These are phyloP conservation scores for Kwoniella dendrophila DNA, from an alignment of 768 basidiomycete genomes.

Conservation along the genomic window DNA sequence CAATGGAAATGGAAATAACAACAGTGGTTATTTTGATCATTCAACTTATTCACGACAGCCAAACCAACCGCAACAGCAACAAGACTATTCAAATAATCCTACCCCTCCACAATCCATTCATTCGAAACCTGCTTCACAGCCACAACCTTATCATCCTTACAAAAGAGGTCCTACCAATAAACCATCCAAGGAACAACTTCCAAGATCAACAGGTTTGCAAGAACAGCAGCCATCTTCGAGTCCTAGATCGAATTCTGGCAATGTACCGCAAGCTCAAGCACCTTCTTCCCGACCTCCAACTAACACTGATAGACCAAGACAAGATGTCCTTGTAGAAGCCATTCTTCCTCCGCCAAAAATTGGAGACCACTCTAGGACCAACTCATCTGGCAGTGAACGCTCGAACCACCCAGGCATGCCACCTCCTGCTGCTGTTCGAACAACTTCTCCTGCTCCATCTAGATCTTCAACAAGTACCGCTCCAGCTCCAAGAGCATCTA, in stretches of 20 bases:
- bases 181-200: constrained; percentile 37
- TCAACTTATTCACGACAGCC: constrained; percentile 16
- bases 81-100: constrained; percentile 3
- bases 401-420: not conserved
- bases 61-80: constrained; percentile 1
- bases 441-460: constrained; percentile 5
- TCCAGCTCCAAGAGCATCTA: constrained; percentile 27
- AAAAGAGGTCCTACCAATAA: constrained; percentile 36
- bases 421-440: not conserved
- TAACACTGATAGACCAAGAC: not conserved
- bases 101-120: constrained; percentile 10
- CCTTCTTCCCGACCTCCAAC: not conserved
- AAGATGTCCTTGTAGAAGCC: not conserved
- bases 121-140: constrained; percentile 22
- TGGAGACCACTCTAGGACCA: constrained; percentile 6
- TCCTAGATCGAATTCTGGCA: constrained; percentile 18
- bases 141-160: constrained; percentile 45
- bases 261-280: constrained; percentile 10
- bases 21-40: constrained; percentile 17
- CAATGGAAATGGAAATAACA: not conserved
- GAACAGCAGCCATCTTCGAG: constrained; percentile 9
- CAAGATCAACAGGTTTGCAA: constrained; percentile 20
- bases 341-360: constrained; percentile 12
- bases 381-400: constrained; percentile 18
- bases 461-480: not conserved